Conservation (phyloP, 176 grass and related monocot genomes). For the Zoysia japonica region DNA sequence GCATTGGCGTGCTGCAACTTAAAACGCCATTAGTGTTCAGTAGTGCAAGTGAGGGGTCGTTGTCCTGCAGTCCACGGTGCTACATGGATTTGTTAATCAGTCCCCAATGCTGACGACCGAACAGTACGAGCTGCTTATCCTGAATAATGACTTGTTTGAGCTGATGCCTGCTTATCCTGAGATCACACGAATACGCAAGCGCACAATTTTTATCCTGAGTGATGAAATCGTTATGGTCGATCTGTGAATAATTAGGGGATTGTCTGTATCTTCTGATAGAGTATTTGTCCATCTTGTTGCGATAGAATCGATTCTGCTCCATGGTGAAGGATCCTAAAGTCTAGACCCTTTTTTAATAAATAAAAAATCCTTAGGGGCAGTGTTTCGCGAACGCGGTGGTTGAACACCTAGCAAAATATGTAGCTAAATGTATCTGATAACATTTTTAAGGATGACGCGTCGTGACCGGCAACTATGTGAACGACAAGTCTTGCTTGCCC, state of each 20-base stretch:
- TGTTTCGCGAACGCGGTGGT: too few relatives aligned
- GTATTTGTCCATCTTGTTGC: not conserved
- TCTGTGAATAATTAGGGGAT: not conserved
- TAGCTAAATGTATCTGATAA: not conserved
- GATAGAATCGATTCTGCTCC: not conserved
- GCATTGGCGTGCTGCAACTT: not conserved
- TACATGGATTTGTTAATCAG: conserved; percentile 12
- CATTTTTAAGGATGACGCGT: conserved; percentile 23
- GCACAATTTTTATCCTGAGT: too few relatives aligned
- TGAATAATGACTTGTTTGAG: conserved; percentile 13
- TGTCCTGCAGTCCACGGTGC: conserved; percentile 47
- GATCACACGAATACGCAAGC: too few relatives aligned
- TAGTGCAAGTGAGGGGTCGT: conserved; percentile 41
- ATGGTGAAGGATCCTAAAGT: too few relatives aligned
- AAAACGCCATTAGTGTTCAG: not conserved
- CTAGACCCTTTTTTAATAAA: too few relatives aligned
- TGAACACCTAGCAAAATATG: too few relatives aligned
- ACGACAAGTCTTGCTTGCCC: conserved; percentile 1
- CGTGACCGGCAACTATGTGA: conserved; percentile 8
- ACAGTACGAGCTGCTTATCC: conserved; percentile 25
- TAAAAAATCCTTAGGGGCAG: too few relatives aligned
- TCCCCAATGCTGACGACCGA: conserved; percentile 29
- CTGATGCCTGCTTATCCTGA: not conserved
- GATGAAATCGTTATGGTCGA: too few relatives aligned
- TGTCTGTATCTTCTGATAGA: not conserved